phyloP scores from a whole-genome alignment of 148 eudicot genomes.

The Vaccinium darrowii region DNA sequence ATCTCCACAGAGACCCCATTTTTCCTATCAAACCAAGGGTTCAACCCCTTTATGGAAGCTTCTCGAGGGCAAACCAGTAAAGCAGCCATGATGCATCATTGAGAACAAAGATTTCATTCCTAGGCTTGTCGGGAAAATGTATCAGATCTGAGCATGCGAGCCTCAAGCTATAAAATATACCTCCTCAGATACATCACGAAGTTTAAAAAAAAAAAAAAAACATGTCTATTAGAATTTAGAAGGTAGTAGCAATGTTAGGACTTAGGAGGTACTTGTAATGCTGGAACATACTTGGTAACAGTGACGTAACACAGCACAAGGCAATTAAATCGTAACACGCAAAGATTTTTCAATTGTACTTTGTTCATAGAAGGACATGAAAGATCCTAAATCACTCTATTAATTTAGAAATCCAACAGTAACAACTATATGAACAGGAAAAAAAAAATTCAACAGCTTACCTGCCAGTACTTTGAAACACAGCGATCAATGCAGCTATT shows the following conservation, averaged over 20 bases:
- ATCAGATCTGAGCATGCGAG: not conserved
- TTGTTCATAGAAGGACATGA: not conserved
- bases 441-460: conserved; percentile 16
- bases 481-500: conserved; percentile 86
- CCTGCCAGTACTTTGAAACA: conserved; percentile 95
- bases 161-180: not conserved
- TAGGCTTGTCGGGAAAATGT: not conserved
- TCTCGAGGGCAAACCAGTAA: not conserved
- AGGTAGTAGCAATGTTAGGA: not conserved
- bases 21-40: not conserved
- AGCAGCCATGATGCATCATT: not conserved
- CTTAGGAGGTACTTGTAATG: not conserved
- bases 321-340: not conserved
- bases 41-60: not conserved
- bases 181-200: not conserved
- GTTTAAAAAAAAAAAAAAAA: not conserved
- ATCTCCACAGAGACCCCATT: not conserved
- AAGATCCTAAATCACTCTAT: not conserved
- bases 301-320: not conserved
- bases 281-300: not conserved
- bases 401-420: not conserved
- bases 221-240: too few relatives aligned
- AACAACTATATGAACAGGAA: not conserved
- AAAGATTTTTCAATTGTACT: not conserved
- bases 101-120: not conserved